phyloP scores from a whole-genome alignment of 805 yeast genomes.

The Aciculoconidium aculeatum region DNA sequence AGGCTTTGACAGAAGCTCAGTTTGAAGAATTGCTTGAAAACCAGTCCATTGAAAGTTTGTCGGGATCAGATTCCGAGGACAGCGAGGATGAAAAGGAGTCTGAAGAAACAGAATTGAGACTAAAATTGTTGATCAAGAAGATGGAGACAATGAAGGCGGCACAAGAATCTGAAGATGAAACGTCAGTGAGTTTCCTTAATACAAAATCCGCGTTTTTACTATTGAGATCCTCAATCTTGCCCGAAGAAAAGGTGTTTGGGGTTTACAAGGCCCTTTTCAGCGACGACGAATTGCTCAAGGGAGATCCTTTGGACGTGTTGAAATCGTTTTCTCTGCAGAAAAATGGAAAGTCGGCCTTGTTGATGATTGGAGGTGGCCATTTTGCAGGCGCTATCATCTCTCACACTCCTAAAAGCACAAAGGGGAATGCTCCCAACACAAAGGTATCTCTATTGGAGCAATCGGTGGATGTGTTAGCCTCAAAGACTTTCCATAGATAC shows the following conservation, averaged over 20 bases:
- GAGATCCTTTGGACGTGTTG: slow-evolving; percentile 48
- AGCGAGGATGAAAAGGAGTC: slow-evolving; percentile 23
- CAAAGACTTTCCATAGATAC: slow-evolving; percentile 88
- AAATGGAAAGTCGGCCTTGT: slow-evolving; percentile 57
- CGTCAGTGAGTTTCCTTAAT: slow-evolving; percentile 47
- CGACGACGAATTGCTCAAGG: slow-evolving; percentile 24
- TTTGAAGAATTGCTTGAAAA: slow-evolving; percentile 51
- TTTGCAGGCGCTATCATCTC: slow-evolving; percentile 92
- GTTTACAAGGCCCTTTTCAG: slow-evolving; percentile 61
- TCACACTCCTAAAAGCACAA: slow-evolving; percentile 53
- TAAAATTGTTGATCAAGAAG: slow-evolving; percentile 20
- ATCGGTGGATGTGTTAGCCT: slow-evolving; percentile 59
- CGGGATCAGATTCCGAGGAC: slow-evolving; percentile 44
- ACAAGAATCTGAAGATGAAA: slow-evolving; percentile 25
- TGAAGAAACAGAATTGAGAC: slow-evolving; percentile 14
- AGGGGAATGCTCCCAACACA: slow-evolving; percentile 49
- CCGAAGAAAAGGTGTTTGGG: slow-evolving; percentile 49
- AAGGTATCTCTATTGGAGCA: slow-evolving; percentile 50
- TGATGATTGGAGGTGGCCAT: slow-evolving; percentile 97
- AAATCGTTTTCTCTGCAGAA: slow-evolving; percentile 25
- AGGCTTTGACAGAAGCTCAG: slow-evolving; percentile 47
- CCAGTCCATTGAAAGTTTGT: slow-evolving; percentile 48
- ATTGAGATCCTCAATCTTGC: slow-evolving; percentile 45
- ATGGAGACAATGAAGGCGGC: slow-evolving; percentile 10
- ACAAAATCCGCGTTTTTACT: slow-evolving; percentile 67